A percentile compares a stretch with the other conserved stretches of the same genome.
phyloP scores from a whole-genome alignment of 768 basidiomycete species.

The Hericium erinaceus region DNA sequence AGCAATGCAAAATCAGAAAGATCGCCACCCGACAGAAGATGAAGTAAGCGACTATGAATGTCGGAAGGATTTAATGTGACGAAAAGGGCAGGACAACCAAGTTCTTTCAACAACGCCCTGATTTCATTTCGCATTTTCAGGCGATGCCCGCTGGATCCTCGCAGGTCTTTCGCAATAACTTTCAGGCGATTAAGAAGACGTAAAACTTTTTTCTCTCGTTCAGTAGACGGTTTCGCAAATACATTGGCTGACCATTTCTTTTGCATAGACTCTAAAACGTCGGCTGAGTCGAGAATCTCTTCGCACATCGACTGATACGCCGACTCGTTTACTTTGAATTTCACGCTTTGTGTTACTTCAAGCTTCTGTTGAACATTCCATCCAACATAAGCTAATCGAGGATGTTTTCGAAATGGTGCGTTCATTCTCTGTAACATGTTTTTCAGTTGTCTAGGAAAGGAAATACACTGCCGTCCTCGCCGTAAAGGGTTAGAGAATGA shows the following conservation, averaged over 20 bases:
- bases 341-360: background rate
- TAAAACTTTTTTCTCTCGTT: background rate
- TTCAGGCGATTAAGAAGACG: background rate
- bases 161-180: background rate
- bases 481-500: background rate
- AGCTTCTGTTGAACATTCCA: background rate
- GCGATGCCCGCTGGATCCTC: background rate
- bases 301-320: background rate
- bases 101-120: background rate
- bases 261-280: background rate
- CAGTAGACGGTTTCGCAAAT: background rate
- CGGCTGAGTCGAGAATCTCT: background rate
- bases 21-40: conserved; percentile 27
- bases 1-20: conserved; percentile 27
- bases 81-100: background rate
- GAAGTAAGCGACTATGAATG: conserved; percentile 32
- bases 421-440: background rate
- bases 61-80: conserved; percentile 29
- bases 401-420: background rate
- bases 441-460: background rate
- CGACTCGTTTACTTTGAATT: background rate
- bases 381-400: background rate
- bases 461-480: background rate
- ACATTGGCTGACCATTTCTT: background rate
- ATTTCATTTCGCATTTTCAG: background rate